Evolutionary conservation across 176 grass and related monocot species (phyloP).

Genomic region (Zea mays): DNA sequence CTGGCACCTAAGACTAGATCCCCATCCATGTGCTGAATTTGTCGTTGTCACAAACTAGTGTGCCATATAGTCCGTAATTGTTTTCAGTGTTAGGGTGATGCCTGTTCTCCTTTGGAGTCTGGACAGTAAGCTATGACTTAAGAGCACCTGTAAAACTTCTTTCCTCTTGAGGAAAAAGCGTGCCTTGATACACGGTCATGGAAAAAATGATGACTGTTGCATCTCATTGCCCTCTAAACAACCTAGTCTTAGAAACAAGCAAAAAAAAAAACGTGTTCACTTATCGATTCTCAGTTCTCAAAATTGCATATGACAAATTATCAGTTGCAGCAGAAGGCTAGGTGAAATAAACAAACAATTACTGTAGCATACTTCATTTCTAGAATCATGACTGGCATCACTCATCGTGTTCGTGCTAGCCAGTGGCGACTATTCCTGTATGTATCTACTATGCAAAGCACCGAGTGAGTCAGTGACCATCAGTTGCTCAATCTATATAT

Average conservation of each 20-base stretch:
- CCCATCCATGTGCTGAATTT: not conserved
- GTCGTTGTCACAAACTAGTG: not conserved
- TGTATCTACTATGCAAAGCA: not conserved
- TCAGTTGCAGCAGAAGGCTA: slow-evolving; percentile 5
- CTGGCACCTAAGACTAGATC: not conserved
- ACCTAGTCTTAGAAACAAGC: not conserved
- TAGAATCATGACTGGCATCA: not conserved
- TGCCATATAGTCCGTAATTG: not conserved
- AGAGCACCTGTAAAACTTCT: not conserved
- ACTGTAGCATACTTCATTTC: slow-evolving; percentile 4
- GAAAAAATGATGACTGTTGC: not conserved
- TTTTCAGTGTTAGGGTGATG: not conserved
- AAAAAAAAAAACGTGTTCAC: not conserved
- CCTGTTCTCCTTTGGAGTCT: not conserved
- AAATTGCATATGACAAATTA: slow-evolving; percentile 7
- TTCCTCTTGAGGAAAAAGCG: not conserved
- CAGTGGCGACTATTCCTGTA: not conserved
- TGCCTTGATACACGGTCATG: not conserved
- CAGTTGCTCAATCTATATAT: slow-evolving; percentile 9
- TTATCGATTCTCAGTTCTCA: not conserved
- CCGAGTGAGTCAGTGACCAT: not conserved
- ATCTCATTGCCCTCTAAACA: not conserved
- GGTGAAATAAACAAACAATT: not conserved
- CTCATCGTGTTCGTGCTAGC: not conserved
- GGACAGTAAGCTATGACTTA: not conserved